A percentile compares a stretch with the other conserved stretches of the same genome.
phyloP scores from a whole-genome alignment of 345 rosid species.

The Gossypium herbaceum region DNA sequence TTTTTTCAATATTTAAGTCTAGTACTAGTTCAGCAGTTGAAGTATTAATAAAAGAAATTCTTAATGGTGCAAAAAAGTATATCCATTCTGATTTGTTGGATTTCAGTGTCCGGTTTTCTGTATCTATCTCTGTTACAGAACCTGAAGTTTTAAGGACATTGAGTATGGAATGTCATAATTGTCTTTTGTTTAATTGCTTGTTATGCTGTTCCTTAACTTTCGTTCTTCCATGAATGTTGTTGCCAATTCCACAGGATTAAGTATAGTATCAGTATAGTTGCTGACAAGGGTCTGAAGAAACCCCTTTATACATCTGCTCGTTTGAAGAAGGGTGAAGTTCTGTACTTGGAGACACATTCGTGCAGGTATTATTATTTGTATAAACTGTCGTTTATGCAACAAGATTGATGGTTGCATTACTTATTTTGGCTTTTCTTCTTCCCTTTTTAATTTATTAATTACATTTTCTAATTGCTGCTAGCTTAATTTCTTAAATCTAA shows the following conservation, averaged over 20 bases:
- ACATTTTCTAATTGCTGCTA: neutral
- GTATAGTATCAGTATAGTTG: constrained; percentile 91
- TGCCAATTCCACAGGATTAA: constrained; percentile 61
- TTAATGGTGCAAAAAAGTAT: neutral
- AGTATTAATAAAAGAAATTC: neutral
- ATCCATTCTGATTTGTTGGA: neutral
- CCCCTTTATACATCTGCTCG: constrained; percentile 95
- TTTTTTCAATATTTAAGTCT: neutral
- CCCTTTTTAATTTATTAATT: neutral
- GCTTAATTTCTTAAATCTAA: neutral
- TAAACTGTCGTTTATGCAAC: constrained; percentile 8
- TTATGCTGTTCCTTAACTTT: neutral
- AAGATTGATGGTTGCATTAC: constrained; percentile 3
- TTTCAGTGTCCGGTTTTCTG: neutral
- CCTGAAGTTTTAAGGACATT: neutral
- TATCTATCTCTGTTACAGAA: neutral
- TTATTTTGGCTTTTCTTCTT: neutral
- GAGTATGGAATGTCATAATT: neutral
- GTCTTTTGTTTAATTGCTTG: neutral
- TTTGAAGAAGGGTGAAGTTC: constrained; percentile 94
- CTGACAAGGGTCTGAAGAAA: constrained; percentile 96
- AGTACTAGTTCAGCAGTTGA: neutral
- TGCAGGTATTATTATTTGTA: constrained; percentile 57
- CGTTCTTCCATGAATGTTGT: neutral
- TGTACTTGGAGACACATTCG: constrained; percentile 90